Evolutionary conservation across 2,329 filamentous ascomycete genomes (phyloP), one percentile per base, ranked within the genome.

Genomic region (Diaporthe vaccinii): DNA sequence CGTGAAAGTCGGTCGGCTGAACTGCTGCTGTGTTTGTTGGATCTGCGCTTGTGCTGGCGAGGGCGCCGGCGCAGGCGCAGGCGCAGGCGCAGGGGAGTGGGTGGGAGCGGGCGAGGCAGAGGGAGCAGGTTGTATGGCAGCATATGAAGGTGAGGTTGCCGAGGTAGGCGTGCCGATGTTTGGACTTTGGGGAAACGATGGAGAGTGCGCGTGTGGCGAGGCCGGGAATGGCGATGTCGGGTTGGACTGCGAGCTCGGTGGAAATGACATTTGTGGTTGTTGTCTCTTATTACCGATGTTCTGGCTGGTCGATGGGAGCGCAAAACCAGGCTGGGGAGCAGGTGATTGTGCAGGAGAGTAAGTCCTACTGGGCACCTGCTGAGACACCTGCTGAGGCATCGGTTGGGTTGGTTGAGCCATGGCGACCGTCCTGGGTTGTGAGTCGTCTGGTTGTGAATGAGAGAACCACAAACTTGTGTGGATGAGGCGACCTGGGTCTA

Each of bases 271-370:
- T 31, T 55, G 71, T 25, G 59, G 57, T 39, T 36, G 59, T 31
- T 17, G 41, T 49, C 61, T 46, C 36, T 46, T 46, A 5, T 65
- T 73, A 8, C 22, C 53, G 34, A 55, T n/a, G 14, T 65, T 73
- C 4, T 55, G 59, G 49, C n/a, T 65, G 22, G 7, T 39, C 14
- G 34, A 25, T 44, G 78, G 87, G 90, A 79, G 88, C 84, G 90
- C 76, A 83, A 84, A 93, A 71, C 84, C 85, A 22, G 88, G 85
- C 77, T 90, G 89, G 44, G 89, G 44, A 68, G 87, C 89, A 59
- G 93, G 91, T 34, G 93, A 92, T 74, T 90, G 92, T 41, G 90
- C 88, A 78, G 91, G 91, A 77, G 92, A 93, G 83, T 91, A 94
- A 72, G 87, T 85, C 78, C 88, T 87, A 74, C 46, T n/a, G 12